phyloP scores from a whole-genome alignment of 1,284 basidiomycete species.

The Tilletia caries region DNA sequence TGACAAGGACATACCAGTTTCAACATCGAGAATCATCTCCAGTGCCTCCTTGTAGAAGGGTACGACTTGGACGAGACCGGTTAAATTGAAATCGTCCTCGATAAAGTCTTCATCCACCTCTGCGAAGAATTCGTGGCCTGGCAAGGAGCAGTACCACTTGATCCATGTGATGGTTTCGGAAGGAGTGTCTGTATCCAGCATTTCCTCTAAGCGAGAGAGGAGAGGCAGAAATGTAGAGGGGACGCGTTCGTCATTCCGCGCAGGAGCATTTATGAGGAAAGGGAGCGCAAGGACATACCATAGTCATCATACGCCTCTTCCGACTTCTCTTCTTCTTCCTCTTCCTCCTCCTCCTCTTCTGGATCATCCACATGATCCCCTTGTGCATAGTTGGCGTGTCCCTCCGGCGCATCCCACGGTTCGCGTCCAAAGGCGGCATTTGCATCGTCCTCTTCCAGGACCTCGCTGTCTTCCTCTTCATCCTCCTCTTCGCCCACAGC shows the following conservation, averaged over 20 bases:
- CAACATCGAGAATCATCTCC: conserved; percentile 99
- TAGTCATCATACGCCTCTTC: conserved; percentile 24
- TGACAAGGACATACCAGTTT: conserved; percentile 60
- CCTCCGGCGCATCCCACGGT: not conserved
- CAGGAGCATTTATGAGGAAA: not conserved
- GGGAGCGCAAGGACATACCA: not conserved
- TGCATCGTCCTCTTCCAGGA: conserved; percentile 21
- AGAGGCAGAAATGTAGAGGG: too few species aligned
- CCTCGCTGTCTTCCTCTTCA: conserved; percentile 23
- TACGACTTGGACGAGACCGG: conserved; percentile 88
- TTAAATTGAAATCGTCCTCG: conserved; percentile 99
- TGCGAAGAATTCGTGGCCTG: conserved; percentile 94
- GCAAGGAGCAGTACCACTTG: conserved; percentile 96
- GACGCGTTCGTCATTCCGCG: not conserved
- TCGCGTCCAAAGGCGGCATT: not conserved
- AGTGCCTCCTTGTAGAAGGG: conserved; percentile 99
- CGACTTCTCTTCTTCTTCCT: conserved; percentile 17
- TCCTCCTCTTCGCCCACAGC: conserved; percentile 22
- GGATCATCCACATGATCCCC: not conserved
- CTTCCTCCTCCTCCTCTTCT: conserved; percentile 8
- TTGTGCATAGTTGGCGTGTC: not conserved
- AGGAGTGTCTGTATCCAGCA: conserved; percentile 35
- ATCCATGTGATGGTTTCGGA: conserved; percentile 75
- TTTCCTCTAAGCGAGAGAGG: not conserved
- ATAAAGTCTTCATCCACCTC: conserved; percentile 93